A percentile compares a stretch with the other conserved stretches of the same genome.
Conservation (phyloP, 2,329 filamentous ascomycete genomes). For the Fusarium succisae region DNA sequence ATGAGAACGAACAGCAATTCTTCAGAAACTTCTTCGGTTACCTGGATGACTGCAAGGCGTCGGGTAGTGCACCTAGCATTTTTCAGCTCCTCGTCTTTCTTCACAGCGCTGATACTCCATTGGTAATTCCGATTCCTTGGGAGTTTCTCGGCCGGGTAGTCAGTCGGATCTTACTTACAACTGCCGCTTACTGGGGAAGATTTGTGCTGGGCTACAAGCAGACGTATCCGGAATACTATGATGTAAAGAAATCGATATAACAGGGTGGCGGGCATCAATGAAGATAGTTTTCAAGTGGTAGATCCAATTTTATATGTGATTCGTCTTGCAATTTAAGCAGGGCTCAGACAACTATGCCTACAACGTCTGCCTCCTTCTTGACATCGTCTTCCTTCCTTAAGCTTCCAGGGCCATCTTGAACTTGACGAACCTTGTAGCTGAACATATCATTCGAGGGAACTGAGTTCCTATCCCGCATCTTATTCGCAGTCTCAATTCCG, state of each 20-base stretch:
- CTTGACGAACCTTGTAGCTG: not conserved
- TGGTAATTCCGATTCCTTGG: not conserved
- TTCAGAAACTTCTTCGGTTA: slow-evolving; percentile 9
- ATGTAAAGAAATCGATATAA: not conserved
- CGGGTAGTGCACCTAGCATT: not conserved
- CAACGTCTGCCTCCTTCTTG: not conserved
- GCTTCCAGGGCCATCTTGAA: not conserved
- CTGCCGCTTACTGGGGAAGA: not conserved
- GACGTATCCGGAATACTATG: slow-evolving; percentile 1
- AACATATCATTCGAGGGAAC: slow-evolving; percentile 48
- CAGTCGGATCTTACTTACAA: not conserved
- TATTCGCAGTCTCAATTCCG: slow-evolving; percentile 44
- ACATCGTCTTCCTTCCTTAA: not conserved
- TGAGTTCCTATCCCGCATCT: slow-evolving; percentile 45
- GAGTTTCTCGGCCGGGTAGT: not conserved
- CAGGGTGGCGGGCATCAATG: rapidly evolving
- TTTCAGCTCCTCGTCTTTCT: slow-evolving; percentile 8
- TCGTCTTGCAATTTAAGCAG: not conserved
- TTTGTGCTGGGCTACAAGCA: not conserved
- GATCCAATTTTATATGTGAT: rapidly evolving
- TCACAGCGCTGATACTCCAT: not conserved
- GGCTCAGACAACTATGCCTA: not conserved
- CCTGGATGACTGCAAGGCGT: not conserved
- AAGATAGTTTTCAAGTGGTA: rapidly evolving
- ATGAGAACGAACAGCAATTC: slow-evolving; percentile 1